These are phyloP conservation scores for Liriodendron chinense DNA, from an alignment of 164 flowering plant genomes.

Conservation along the genomic window DNA sequence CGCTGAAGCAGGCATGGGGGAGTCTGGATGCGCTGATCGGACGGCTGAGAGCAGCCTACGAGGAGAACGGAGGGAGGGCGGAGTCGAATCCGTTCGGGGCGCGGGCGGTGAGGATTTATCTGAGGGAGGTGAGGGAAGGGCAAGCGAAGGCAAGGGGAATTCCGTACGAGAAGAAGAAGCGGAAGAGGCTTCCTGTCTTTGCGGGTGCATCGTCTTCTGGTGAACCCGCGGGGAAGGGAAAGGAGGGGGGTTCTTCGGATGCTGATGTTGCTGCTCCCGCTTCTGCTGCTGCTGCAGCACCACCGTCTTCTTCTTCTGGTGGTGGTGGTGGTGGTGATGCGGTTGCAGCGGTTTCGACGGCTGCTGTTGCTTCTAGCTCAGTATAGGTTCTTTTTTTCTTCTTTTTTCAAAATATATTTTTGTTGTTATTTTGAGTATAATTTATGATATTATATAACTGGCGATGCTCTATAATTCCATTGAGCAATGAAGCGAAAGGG, in stretches of 20 bases:
- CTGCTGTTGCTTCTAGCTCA: not conserved
- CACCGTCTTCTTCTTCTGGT: not conserved
- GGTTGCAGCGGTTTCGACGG: not conserved
- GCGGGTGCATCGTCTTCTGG: not conserved
- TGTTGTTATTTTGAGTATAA: not conserved
- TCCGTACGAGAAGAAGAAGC: slow-evolving; percentile 41
- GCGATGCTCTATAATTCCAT: not conserved
- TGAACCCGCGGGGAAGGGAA: not conserved
- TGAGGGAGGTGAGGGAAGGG: slow-evolving; percentile 33
- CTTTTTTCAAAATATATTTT: not conserved
- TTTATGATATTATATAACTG: not conserved
- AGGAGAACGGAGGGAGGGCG: slow-evolving; percentile 38
- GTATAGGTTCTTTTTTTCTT: slow-evolving; percentile 1
- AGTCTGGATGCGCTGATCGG: slow-evolving; percentile 43
- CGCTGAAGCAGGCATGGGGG: slow-evolving; percentile 47
- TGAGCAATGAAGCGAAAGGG: not conserved
- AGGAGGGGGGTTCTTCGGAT: not conserved
- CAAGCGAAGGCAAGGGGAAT: slow-evolving; percentile 43
- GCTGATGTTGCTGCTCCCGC: not conserved
- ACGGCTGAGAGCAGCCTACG: slow-evolving; percentile 38
- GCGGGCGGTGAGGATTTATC: slow-evolving; percentile 29
- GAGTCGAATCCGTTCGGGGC: slow-evolving; percentile 42
- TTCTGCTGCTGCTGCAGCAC: not conserved
- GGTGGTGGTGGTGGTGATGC: not conserved
- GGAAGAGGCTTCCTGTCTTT: slow-evolving; percentile 18